Conservation (phyloP, 2,329 filamentous ascomycete genomes). For the Acrodontium crateriforme region DNA sequence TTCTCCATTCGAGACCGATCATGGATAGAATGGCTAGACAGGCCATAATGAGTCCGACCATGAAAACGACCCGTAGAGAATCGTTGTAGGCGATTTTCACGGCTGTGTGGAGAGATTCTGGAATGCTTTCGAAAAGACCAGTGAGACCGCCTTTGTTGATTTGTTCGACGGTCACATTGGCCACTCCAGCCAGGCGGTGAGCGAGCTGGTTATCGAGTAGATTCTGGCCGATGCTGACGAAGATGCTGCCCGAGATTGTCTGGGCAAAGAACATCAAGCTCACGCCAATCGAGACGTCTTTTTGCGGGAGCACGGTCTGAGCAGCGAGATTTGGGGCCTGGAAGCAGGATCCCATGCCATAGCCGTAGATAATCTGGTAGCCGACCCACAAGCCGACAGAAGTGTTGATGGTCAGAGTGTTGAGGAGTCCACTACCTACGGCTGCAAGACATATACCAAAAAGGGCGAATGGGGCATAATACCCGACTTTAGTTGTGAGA, state of each 20-base stretch:
- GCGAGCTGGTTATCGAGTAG: slow-evolving; percentile 35
- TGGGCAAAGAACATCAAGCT: slow-evolving; percentile 36
- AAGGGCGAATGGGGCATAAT: slow-evolving; percentile 38
- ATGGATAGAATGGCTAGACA: slow-evolving; percentile 14
- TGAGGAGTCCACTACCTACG: slow-evolving; percentile 33
- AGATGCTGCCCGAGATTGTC: slow-evolving; percentile 34
- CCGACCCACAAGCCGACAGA: slow-evolving; percentile 25
- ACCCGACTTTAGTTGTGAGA: slow-evolving; percentile 28
- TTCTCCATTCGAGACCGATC: slow-evolving; percentile 16
- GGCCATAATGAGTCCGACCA: slow-evolving; percentile 8
- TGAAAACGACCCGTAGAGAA: slow-evolving; percentile 15
- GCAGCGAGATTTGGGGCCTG: slow-evolving; percentile 34
- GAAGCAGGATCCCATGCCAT: slow-evolving; percentile 35
- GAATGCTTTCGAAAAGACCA: slow-evolving; percentile 12
- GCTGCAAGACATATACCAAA: slow-evolving; percentile 27
- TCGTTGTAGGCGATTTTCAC: slow-evolving; percentile 16
- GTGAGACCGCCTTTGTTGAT: slow-evolving; percentile 19
- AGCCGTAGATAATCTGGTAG: slow-evolving; percentile 23
- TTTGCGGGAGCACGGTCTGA: slow-evolving; percentile 29
- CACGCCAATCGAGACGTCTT: slow-evolving; percentile 34
- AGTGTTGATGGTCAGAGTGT: slow-evolving; percentile 28
- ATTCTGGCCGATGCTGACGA: slow-evolving; percentile 36
- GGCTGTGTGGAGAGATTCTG: slow-evolving; percentile 6
- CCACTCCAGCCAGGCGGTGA: slow-evolving; percentile 2
- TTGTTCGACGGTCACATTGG: slow-evolving; percentile 6